A percentile compares a stretch with the other conserved stretches of the same genome.
phyloP scores from a whole-genome alignment of 2,329 filamentous ascomycete species.

The Epichloe glyceriae region DNA sequence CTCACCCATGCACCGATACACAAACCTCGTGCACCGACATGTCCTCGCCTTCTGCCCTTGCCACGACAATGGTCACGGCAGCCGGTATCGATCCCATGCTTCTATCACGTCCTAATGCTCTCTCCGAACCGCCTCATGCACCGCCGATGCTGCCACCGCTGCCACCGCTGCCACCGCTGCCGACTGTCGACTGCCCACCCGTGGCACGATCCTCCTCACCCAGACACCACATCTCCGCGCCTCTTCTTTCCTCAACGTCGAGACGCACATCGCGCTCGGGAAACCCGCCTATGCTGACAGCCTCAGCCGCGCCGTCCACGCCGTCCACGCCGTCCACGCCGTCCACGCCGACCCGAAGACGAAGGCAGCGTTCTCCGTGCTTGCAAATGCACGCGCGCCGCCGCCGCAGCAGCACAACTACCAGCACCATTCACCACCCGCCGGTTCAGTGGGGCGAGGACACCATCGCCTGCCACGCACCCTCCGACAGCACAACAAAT shows the following conservation, averaged over 20 bases:
- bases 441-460: slow-evolving; percentile 7
- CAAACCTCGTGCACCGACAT: not conserved
- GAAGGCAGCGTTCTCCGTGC: not conserved
- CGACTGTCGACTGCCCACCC: slow-evolving; percentile 5
- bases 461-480: slow-evolving; percentile 2
- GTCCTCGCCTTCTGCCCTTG: not conserved
- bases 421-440: not conserved
- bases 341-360: not conserved
- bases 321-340: not conserved
- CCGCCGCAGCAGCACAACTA: not conserved
- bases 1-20: not conserved
- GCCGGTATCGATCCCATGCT: not conserved
- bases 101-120: not conserved
- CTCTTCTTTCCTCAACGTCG: not conserved
- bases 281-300: not conserved
- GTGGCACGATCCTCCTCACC: slow-evolving; percentile 8
- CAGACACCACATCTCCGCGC: slow-evolving; percentile 3
- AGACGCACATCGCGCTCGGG: not conserved
- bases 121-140: not conserved
- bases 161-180: slow-evolving; percentile 5
- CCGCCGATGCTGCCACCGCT: slow-evolving; percentile 3
- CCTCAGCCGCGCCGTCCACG: not conserved
- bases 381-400: not conserved
- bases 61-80: not conserved
- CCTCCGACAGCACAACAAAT: not conserved